Base-by-base conservation (phyloP, 352 stramenopile genomes). In the Phytophthora pisi region DNA sequence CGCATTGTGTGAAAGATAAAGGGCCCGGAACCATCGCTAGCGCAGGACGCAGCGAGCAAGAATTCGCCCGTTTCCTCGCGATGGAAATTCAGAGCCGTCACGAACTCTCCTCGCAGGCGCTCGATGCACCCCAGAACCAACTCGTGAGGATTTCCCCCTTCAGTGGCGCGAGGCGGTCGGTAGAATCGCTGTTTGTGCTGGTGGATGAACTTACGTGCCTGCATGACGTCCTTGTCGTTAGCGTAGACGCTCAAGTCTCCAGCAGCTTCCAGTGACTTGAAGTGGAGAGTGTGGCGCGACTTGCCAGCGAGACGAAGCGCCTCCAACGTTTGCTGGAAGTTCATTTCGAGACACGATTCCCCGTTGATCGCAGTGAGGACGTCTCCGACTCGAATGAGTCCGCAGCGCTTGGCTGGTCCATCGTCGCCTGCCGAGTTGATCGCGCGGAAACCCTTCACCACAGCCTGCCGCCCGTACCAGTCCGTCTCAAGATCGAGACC, bases 71-170 rank as follows among this genome's bases (percentile, higher is more conserved):
- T 95, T 67, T 92, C 83, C 58, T 95, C 85, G 13, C 75, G 77
- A 38, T 96, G 84, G 47, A 96, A 88, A 65, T 96, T 91, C 50
- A 95, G 91, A 46, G 89, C 77, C 18, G 87, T 95, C n/a, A 95
- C 81, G n/a, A 78, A 79, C 18, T 92, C 79, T 4, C 89, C 88
- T 26, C 74, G 68, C 15, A 91, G 75, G 10, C 89, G 76, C 62
- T 93, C 80, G 18, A 97, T 58, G 62, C 81, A 94, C 11, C 89
- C 86, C 23, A 86, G 74, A 40, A 93, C 70, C 16, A 91, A 66
- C 28, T 84, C 55, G 20, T 72, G 55, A 26, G 74, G 63, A 16
- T 66, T 43, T 6, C 30, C 50, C 26, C 46, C 62, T 23, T 72
- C 54, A 23, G 51, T 20, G 9, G 11, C 51, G 1, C 49, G 38